Percentiles rank a stretch among this genome's conserved stretches.
These are phyloP conservation scores for Berberis thunbergii DNA, from an alignment of 164 flowering plant genomes.

Conservation along the genomic window DNA sequence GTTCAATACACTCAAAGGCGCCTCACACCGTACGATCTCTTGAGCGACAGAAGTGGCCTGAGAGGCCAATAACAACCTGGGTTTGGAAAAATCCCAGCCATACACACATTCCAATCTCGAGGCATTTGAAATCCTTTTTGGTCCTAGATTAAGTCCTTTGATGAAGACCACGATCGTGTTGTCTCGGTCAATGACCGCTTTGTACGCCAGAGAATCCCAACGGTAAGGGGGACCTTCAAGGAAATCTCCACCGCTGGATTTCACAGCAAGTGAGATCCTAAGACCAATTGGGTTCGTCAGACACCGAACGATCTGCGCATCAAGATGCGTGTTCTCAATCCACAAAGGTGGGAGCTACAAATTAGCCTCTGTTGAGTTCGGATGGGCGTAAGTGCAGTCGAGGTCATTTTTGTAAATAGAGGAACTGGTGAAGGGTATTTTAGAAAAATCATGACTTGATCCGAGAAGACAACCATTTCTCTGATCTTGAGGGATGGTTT, in stretches of 20 bases:
- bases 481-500: conserved; percentile 17
- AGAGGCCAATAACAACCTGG: conserved; percentile 22
- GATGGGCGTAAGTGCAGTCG: conserved; percentile 30
- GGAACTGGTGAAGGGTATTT: conserved; percentile 38
- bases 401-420: conserved; percentile 34
- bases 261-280: conserved; percentile 21
- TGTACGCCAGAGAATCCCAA: conserved; percentile 58
- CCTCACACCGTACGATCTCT: conserved; percentile 59
- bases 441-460: conserved; percentile 55
- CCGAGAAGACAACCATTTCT: conserved; percentile 57
- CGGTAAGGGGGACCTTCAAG: conserved; percentile 22
- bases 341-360: conserved; percentile 26
- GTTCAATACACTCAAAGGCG: conserved; percentile 36
- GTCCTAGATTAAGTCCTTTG: conserved; percentile 61
- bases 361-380: conserved; percentile 22
- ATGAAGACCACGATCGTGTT: conserved; percentile 48
- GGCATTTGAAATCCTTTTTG: conserved; percentile 26
- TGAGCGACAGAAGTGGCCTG: conserved; percentile 45
- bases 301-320: conserved; percentile 51
- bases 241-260: conserved; percentile 11
- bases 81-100: conserved; percentile 44
- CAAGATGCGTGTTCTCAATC: conserved; percentile 16
- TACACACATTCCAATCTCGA: conserved; percentile 48
- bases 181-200: conserved; percentile 48
- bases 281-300: conserved; percentile 33